These are phyloP conservation scores for Nannochloris sp. DNA, from an alignment of 139 green algal genomes.

Conservation along the genomic window DNA sequence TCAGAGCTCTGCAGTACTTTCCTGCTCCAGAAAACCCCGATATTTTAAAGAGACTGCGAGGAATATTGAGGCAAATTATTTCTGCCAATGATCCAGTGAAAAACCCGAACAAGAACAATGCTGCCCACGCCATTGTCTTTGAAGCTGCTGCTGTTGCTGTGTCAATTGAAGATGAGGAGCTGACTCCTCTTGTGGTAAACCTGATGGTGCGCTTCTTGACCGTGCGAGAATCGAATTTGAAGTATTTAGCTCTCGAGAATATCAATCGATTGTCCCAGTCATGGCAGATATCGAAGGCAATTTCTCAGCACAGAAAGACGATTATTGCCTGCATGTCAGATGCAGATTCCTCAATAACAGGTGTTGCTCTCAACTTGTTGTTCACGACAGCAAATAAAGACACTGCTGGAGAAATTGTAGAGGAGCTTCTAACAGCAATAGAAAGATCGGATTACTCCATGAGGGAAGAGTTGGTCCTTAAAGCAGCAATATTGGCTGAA, in stretches of 20 bases:
- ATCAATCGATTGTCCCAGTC: constrained; percentile 64
- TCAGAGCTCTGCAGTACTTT: constrained; percentile 94
- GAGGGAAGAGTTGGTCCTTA: constrained; percentile 94
- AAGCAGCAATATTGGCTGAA: constrained; percentile 93
- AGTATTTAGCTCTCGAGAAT: constrained; percentile 89
- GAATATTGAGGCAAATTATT: constrained; percentile 49
- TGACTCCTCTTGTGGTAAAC: constrained; percentile 31
- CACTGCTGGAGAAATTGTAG: constrained; percentile 65
- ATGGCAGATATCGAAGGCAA: constrained; percentile 39
- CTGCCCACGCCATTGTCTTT: constrained; percentile 91
- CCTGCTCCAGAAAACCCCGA: constrained; percentile 65
- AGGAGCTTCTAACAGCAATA: constrained; percentile 77
- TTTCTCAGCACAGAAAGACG: constrained; percentile 38
- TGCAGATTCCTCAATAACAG: constrained; percentile 82
- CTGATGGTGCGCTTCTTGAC: constrained; percentile 61
- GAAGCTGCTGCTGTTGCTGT: constrained; percentile 85
- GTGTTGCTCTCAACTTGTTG: constrained; percentile 84
- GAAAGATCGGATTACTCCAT: constrained; percentile 74
- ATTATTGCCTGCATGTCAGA: constrained; percentile 67
- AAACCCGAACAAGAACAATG: constrained; percentile 97
- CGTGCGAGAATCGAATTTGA: constrained; percentile 79
- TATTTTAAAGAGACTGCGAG: constrained; percentile 40
- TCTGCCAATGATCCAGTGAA: constrained; percentile 40
- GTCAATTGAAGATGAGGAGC: constrained; percentile 57
- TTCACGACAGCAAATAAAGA: constrained; percentile 77